phyloP scores from a whole-genome alignment of 139 green algal genomes.

The Auxenochlorella protothecoides region DNA sequence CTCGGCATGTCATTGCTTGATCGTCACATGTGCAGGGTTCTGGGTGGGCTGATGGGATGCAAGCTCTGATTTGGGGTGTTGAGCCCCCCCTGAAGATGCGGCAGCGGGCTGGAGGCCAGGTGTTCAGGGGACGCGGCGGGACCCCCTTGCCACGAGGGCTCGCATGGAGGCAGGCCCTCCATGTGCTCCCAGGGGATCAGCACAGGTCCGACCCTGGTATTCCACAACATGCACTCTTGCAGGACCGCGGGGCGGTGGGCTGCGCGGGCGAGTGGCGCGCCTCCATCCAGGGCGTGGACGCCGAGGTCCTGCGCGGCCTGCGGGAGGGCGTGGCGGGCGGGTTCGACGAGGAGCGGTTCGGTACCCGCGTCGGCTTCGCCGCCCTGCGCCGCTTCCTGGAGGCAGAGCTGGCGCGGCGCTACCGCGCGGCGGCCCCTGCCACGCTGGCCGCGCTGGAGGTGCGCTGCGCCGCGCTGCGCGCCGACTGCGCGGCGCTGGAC shows the following conservation, averaged over 20 bases:
- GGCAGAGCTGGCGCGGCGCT: slow-evolving; percentile 69
- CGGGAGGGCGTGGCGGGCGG: slow-evolving; percentile 46
- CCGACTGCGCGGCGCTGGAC: slow-evolving; percentile 56
- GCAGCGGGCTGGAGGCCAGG: too few species aligned
- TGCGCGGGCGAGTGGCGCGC: slow-evolving; percentile 61
- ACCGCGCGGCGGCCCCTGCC: slow-evolving; percentile 73
- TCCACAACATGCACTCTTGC: slow-evolving; percentile 1
- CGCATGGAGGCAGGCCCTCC: too few species aligned
- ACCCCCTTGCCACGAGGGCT: too few species aligned
- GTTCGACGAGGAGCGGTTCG: slow-evolving; percentile 85
- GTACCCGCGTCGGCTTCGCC: slow-evolving; percentile 61
- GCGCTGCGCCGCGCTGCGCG: slow-evolving; percentile 51
- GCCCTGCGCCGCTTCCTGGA: slow-evolving; percentile 80
- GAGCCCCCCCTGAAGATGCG: too few species aligned
- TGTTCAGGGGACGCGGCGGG: too few species aligned
- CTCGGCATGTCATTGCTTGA: too few species aligned
- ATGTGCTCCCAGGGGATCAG: too few species aligned
- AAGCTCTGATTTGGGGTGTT: too few species aligned
- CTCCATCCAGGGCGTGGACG: slow-evolving; percentile 68
- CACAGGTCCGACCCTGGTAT: background rate
- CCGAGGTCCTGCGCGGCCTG: slow-evolving; percentile 43
- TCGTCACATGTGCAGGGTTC: too few species aligned
- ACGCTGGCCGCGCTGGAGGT: slow-evolving; percentile 76
- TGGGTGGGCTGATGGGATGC: too few species aligned
- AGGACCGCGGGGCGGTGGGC: slow-evolving; percentile 52